Evolutionary conservation across 129 eudicot species (phyloP), one percentile per base, ranked within the genome.

Genomic region (Centaurea solstitialis): DNA sequence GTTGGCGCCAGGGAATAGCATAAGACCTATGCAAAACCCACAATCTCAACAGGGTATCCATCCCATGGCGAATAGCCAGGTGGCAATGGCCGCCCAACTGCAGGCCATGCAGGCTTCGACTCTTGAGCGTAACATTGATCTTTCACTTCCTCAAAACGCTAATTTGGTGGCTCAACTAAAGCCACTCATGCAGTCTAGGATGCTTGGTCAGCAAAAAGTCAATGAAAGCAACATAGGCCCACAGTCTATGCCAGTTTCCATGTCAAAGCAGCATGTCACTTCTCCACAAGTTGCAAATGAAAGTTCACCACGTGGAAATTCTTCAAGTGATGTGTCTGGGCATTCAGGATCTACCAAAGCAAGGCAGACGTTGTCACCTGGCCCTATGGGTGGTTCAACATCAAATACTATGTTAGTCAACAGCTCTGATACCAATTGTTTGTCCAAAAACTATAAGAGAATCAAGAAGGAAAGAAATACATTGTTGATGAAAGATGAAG

Each of bases 101-200:
- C 99, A 92, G 85, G 97, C 94, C 67, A 86, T 92, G 88, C 97
- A 93, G 80, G 99, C 93, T 47, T 80, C 91, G 87, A 98, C 98
- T 20, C 93, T 80, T 72, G 99, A 93, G 69, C 97, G 91, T 70
- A 91, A 93, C 83, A 93, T 95, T 66, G 99, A 95, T 84, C 79
- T 95, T 12, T 88, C 99, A 64, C 80, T 76, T 76, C 99, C 99
- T 66, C 93, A 88, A 53, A 95, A 91, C 84, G 97, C 98, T 17
- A 88, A 88, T 80, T 70, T 91, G 80, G 74, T 93, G 75, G 88
- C 92, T 45, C 99, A 95, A 47, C 87, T 92, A 43, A 86, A 90
- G 68, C 98, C 98, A 18, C 86, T 92, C 50, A 86, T 94, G 93
- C 99, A 94, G 77, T 90, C 98, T 62, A 85, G 97, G 82, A 88